Evolutionary conservation across 306 rosid species (phyloP).

Genomic region (Lathyrus aphaca): DNA sequence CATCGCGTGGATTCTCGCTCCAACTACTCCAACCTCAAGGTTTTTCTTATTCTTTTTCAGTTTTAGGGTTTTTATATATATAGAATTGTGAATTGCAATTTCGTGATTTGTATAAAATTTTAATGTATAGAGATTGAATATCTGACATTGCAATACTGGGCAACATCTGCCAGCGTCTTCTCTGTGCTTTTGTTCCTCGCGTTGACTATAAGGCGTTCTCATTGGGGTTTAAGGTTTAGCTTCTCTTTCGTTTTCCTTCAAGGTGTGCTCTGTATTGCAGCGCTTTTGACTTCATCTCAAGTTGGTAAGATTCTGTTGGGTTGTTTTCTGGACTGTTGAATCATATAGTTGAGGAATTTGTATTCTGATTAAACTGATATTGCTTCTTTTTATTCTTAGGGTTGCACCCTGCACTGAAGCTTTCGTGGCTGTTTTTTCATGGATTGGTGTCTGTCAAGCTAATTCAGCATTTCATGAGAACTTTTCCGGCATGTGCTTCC

Average conservation of each 20-base stretch:
- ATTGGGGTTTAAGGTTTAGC: constrained; percentile 55
- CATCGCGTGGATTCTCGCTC: constrained; percentile 58
- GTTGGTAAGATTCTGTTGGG: constrained; percentile 52
- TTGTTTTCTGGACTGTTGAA: background rate
- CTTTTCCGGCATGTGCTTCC: constrained; percentile 93
- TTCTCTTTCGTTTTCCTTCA: constrained; percentile 52
- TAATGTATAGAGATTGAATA: constrained; percentile 65
- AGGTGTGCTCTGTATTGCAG: constrained; percentile 48
- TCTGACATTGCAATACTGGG: constrained; percentile 88
- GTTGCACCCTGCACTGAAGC: constrained; percentile 52
- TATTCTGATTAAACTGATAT: constrained; percentile 2
- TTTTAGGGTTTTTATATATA: background rate
- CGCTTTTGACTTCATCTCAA: constrained; percentile 54
- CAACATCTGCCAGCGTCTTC: constrained; percentile 72
- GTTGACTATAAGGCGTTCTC: constrained; percentile 37
- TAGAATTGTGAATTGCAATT: constrained; percentile 3
- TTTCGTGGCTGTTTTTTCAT: constrained; percentile 77
- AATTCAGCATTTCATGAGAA: constrained; percentile 67
- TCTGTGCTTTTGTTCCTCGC: constrained; percentile 64
- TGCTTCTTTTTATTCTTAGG: constrained; percentile 49
- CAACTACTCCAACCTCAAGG: constrained; percentile 63
- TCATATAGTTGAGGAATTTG: background rate
- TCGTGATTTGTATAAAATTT: constrained; percentile 36
- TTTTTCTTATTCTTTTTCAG: constrained; percentile 4
- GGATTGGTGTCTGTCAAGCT: constrained; percentile 81